phyloP scores from a whole-genome alignment of 352 stramenopile genomes.

The Halophytophthora polymorphica region DNA sequence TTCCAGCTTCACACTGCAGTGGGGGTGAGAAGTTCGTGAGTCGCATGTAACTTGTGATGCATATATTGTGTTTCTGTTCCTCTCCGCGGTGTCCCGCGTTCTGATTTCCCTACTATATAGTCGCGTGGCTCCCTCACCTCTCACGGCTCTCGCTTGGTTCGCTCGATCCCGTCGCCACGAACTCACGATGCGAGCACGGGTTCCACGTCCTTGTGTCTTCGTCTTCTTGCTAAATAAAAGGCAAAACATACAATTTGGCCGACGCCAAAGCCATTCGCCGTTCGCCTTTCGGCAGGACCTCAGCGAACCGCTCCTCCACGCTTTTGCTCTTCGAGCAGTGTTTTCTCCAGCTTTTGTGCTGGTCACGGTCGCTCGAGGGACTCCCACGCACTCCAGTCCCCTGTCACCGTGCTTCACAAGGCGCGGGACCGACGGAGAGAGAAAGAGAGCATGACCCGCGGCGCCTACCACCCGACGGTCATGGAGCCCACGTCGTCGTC shows the following conservation, averaged over 20 bases:
- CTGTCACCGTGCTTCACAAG: slow-evolving; percentile 3
- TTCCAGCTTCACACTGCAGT: background rate
- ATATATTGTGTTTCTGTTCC: slow-evolving; percentile 28
- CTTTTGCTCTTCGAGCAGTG: slow-evolving; percentile 4
- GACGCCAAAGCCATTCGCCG: slow-evolving; percentile 1
- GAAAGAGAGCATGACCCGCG: background rate
- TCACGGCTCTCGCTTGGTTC: background rate
- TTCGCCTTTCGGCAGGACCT: background rate
- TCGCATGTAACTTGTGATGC: slow-evolving; percentile 9
- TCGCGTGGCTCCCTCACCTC: background rate
- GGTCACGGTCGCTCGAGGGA: slow-evolving; percentile 1
- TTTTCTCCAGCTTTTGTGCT: slow-evolving; percentile 17
- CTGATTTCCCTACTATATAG: background rate
- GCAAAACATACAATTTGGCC: slow-evolving; percentile 12
- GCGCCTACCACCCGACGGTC: slow-evolving; percentile 69
- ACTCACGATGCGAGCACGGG: background rate
- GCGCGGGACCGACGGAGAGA: slow-evolving; percentile 11
- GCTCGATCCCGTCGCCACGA: background rate
- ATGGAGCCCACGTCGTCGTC: slow-evolving; percentile 77
- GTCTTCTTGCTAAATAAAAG: slow-evolving; percentile 36
- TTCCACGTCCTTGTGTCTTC: slow-evolving; percentile 3
- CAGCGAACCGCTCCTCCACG: background rate
- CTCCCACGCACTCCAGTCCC: too few species aligned
- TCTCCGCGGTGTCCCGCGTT: background rate
- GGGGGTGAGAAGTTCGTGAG: background rate